Base-by-base conservation (phyloP, 2,329 filamentous ascomycete species). In the Phialophora chinensis region DNA sequence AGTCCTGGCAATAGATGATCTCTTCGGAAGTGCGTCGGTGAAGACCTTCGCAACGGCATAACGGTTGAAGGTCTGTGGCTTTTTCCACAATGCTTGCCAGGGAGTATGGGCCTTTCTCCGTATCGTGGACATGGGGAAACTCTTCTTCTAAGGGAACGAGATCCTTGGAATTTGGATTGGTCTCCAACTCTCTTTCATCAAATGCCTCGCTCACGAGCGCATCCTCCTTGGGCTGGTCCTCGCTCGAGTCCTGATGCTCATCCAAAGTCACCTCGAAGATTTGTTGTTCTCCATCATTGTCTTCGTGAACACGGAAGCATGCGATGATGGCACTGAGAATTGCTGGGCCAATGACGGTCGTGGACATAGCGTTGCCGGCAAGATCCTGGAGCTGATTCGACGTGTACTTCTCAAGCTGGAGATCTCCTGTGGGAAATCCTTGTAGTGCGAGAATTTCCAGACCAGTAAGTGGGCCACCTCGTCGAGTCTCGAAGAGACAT, bases 311-410 rank as follows among this genome's bases (percentile, higher is more conserved):
- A 17, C 64, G 71, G 56, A 74, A 72, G 63, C 69, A 76, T 27
- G 76, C 74, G 44, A 87, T 83, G 1, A 93, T 75, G 0, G 86
- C 83, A 1, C 86, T 80, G 1, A 91, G 72, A 1, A 91, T 83
- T 0, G 86, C 85, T 1, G 85, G 82, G 2, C 88, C 89, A 10
- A 93, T 86, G 0, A 92, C 89, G 0, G 91, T 90, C 0, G 87
- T 87, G 0, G 86, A 88, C 91, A 94, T 94, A 0, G 91, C 91
- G 74, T 95, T 94, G 0, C 91, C 91, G 1, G 90, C 90, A 1
- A 94, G 79, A 69, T 92, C 87, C 68, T 89, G 86, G 2, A 91
- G 79, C 20, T 93, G 80, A 1, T 78, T 76, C 55, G 88, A 82
- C 0, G 83, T 85, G 72, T 93, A 88, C 8, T 84, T 83, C 0